Evolutionary conservation across 148 eudicot genomes (phyloP), one percentile per base, ranked within the genome.

Genomic region (Rhododendron griersonianum): DNA sequence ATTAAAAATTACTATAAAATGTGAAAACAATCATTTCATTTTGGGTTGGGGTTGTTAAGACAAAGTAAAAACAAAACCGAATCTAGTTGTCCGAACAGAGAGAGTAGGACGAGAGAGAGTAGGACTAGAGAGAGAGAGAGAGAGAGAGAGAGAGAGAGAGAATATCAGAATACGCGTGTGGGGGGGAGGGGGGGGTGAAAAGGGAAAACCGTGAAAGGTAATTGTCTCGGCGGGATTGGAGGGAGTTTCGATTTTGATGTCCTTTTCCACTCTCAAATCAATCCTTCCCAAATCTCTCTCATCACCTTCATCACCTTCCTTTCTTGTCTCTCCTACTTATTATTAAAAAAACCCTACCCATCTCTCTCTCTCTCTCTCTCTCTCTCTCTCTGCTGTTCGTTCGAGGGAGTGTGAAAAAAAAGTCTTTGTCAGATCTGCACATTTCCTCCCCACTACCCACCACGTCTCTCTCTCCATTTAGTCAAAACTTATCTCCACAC

Each of bases 201-300:
- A 61, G 25, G 15, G 57, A 21, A 25, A 55, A 55, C 82, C 30
- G 85, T 30, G 81, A 55, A 77, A 78, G 83, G 73, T 67, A 10
- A 16, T 28, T 28, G 85, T 74, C 85, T 86, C 75, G 88, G 85
- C 85, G 85, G 82, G 48, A 82, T 82, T 86, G 85, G 85, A 86
- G 87, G 85, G 85, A 86, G 81, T 86, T 86, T 82, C 81, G 57
- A 82, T 73, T 81, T 86, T 55, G 28, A 28, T 51, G 33, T 41
- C 30, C 47, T 33, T 48, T 44, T 16, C 28, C 33, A 13, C 21
- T 21, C 25, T 7, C 25, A 21, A 57, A 16, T 3, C 61, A 15
- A 16, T 4, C 28, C 30, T 21, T 71, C 35, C 21, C 44, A 39
- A 21, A 19, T 35, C 87, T 5, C 59, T 15, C 23, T 55, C 61